Evolutionary conservation across 345 rosid species (phyloP), one percentile per base, ranked within the genome.

Genomic region (Salix viminalis): DNA sequence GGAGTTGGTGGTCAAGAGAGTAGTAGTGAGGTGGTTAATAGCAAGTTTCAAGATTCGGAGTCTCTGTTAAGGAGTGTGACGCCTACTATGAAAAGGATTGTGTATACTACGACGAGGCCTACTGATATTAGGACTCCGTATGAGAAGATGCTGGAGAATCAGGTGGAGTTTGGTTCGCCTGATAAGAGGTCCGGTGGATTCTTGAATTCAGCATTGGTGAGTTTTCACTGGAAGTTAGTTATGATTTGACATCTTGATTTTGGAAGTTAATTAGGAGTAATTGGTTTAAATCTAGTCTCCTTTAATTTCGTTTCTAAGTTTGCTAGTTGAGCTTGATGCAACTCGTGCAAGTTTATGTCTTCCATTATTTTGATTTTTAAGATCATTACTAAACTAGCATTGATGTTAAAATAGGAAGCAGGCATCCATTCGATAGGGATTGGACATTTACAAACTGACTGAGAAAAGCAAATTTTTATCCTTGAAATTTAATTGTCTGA

Each of bases 61-160:
- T 77, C 87, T 0, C 26, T 86, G 86, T 74, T 92, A 39, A 88
- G 89, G 85, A 86, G 84, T 52, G 83, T 88, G 79, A 69, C 89
- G 36, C 94, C 94, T 0, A 92, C 91, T 2, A 86, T 84, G 75
- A 90, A 87, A 70, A 82, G 68, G 77, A 85, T 93, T 84, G 86
- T 93, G 26, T 93, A 87, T 74, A 91, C 97, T 15, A 93, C 99
- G 7, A 92, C 91, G 0, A 84, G 98, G 80, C 99, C 98, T 0
- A 72, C 67, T 4, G 98, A 96, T 77, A 92, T 96, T 52, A 92
- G 91, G 87, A 82, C 98, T 56, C 98, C 97, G 0, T 96, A 96
- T 23, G 99, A 92, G 84, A 93, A 92, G 78, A 96, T 96, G 99
- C 89, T 96, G 3, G 97, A 86, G 79, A 93, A 96, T 84, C 82